Evolutionary conservation across 2,329 filamentous ascomycete genomes (phyloP).

Genomic region (Ceratocystis ficicola): DNA sequence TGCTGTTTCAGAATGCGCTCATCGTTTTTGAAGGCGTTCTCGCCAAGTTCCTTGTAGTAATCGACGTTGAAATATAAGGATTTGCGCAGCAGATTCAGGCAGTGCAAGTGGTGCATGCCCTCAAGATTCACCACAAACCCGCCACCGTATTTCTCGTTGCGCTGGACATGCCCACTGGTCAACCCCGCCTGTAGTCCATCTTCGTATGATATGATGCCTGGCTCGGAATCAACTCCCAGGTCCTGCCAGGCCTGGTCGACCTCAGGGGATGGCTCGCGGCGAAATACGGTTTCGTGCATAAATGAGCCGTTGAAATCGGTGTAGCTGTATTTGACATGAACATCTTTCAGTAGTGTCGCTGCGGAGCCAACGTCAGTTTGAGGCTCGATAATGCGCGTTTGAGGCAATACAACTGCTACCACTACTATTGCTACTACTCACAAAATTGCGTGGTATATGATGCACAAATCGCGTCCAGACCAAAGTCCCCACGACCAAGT

Average conservation of each 20-base stretch:
- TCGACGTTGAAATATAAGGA: constrained; percentile 47
- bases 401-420: neutral
- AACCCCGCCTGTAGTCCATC: constrained; percentile 42
- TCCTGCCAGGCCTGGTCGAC: constrained; percentile 46
- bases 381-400: neutral
- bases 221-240: constrained; percentile 33
- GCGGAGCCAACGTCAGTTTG: neutral
- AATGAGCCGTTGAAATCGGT: constrained; percentile 46
- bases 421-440: constrained; percentile 25
- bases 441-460: constrained; percentile 32
- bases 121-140: constrained; percentile 48
- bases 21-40: constrained; percentile 44
- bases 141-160: constrained; percentile 43
- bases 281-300: constrained; percentile 42
- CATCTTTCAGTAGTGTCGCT: constrained; percentile 30
- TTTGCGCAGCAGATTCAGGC: constrained; percentile 49
- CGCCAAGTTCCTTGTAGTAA: constrained; percentile 40
- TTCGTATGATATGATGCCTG: constrained; percentile 38
- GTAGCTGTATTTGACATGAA: constrained; percentile 28
- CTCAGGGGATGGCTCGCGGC: constrained; percentile 37
- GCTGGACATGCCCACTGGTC: constrained; percentile 42
- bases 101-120: constrained; percentile 46
- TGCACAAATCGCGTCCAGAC: constrained; percentile 26
- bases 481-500: constrained; percentile 20
- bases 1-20: constrained; percentile 44